phyloP scores from a whole-genome alignment of 2,329 filamentous ascomycete species.

The Ophiostoma ips region DNA sequence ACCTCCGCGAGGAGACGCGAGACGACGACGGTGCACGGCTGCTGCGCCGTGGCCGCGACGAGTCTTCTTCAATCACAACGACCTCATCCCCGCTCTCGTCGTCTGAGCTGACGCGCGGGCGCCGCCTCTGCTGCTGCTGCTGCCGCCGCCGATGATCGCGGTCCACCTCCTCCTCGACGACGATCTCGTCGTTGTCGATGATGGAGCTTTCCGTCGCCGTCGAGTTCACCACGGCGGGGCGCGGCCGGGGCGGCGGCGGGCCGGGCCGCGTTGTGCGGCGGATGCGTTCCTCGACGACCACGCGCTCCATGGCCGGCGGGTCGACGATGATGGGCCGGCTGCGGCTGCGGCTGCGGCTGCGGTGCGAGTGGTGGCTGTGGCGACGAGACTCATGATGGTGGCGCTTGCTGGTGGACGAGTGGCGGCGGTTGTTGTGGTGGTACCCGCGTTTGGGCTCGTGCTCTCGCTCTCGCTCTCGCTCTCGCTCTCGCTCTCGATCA shows the following conservation, averaged over 20 bases:
- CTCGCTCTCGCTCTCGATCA: no score
- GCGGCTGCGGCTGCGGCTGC: conserved; percentile 18
- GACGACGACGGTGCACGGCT: background rate
- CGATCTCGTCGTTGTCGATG: conserved; percentile 7
- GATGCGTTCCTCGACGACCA: conserved; percentile 14
- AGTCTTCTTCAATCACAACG: conserved; percentile 8
- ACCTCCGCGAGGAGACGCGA: background rate
- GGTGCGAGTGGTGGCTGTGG: conserved; percentile 16
- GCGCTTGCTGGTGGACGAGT: conserved; percentile 6
- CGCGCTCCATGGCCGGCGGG: conserved; percentile 16
- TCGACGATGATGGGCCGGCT: conserved; percentile 16
- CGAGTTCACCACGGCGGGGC: background rate
- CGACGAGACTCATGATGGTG: no score
- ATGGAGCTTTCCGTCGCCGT: background rate
- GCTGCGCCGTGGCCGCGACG: background rate
- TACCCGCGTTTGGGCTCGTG: background rate
- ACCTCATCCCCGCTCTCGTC: conserved; percentile 6
- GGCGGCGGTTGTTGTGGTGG: background rate
- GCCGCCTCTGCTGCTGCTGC: background rate
- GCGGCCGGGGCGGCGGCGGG: background rate
- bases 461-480: no score
- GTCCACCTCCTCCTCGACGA: conserved; percentile 5
- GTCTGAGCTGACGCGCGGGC: background rate
- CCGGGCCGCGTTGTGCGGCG: background rate
- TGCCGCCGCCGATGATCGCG: background rate